Conservation (phyloP, 1,139 yeast genomes). For the Saccharomycopsis crataegensis region DNA sequence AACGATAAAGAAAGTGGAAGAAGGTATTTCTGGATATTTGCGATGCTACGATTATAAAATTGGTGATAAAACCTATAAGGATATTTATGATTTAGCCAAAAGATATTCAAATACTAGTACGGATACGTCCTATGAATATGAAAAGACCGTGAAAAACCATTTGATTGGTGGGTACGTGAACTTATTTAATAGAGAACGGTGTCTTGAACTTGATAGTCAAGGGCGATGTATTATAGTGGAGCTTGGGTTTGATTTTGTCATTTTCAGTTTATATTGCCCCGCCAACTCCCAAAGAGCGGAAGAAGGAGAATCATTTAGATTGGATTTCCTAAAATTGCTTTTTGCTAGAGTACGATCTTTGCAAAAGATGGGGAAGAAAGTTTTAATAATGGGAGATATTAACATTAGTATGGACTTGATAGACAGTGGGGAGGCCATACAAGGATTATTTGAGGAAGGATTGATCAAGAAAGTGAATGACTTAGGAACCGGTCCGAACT, state of each 20-base stretch:
- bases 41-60: constrained; percentile 21
- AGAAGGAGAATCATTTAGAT: constrained; percentile 59
- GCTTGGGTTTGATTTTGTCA: constrained; percentile 50
- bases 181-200: constrained; percentile 31
- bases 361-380: constrained; percentile 46
- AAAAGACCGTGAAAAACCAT: constrained; percentile 23
- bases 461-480: constrained; percentile 27
- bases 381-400: constrained; percentile 80
- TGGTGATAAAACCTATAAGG: constrained; percentile 22
- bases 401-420: constrained; percentile 74
- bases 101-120: constrained; percentile 19
- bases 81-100: constrained; percentile 10
- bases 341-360: constrained; percentile 55
- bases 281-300: constrained; percentile 74
- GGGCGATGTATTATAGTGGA: constrained; percentile 80
- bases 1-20: constrained; percentile 69
- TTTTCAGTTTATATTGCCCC: constrained; percentile 84
- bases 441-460: constrained; percentile 32
- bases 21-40: constrained; percentile 78
- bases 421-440: constrained; percentile 71
- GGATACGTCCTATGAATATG: constrained; percentile 22
- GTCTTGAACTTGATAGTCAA: constrained; percentile 59
- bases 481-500: constrained; percentile 2
- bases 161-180: constrained; percentile 67
- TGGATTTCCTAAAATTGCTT: constrained; percentile 49